phyloP scores from a whole-genome alignment of 2,329 filamentous ascomycete genomes.

The Botrytis squamosa region DNA sequence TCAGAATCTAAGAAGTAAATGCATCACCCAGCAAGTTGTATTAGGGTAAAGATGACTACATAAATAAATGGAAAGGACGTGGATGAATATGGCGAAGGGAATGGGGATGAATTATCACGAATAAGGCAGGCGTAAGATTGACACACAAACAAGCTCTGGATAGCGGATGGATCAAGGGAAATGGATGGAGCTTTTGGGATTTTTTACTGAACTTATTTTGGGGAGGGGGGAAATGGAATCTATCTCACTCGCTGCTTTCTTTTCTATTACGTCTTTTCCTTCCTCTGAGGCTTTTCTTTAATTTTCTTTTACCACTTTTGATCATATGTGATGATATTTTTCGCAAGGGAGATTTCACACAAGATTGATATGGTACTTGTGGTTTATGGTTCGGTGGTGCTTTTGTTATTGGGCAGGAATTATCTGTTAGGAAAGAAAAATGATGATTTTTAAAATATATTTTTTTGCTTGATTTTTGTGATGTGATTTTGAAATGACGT shows the following conservation, averaged over 20 bases:
- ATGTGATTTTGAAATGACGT: neutral
- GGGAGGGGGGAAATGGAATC: neutral
- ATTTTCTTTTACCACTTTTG: neutral
- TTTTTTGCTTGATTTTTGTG: neutral
- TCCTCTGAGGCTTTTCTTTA: neutral
- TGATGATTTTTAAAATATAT: slow-evolving; percentile 1
- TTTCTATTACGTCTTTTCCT: neutral
- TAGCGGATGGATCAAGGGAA: slow-evolving; percentile 25
- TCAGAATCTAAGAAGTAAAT: slow-evolving; percentile 36
- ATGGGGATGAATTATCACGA: slow-evolving; percentile 21
- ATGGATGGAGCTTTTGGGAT: slow-evolving; percentile 30
- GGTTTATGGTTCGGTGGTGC: neutral
- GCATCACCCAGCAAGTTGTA: slow-evolving; percentile 18
- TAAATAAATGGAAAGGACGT: slow-evolving; percentile 5
- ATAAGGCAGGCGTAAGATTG: slow-evolving; percentile 36
- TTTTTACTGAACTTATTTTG: slow-evolving; percentile 13
- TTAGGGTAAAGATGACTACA: neutral
- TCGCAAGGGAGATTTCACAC: neutral
- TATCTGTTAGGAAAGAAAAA: slow-evolving; percentile 5
- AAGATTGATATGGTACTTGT: neutral
- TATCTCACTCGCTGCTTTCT: slow-evolving; percentile 17
- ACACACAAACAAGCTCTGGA: slow-evolving; percentile 33
- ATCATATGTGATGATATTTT: slow-evolving; percentile 17
- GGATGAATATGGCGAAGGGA: slow-evolving; percentile 19
- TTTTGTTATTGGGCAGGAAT: slow-evolving; percentile 9